phyloP scores from a whole-genome alignment of 805 yeast genomes.

The Wickerhamiella sergipiensis region DNA sequence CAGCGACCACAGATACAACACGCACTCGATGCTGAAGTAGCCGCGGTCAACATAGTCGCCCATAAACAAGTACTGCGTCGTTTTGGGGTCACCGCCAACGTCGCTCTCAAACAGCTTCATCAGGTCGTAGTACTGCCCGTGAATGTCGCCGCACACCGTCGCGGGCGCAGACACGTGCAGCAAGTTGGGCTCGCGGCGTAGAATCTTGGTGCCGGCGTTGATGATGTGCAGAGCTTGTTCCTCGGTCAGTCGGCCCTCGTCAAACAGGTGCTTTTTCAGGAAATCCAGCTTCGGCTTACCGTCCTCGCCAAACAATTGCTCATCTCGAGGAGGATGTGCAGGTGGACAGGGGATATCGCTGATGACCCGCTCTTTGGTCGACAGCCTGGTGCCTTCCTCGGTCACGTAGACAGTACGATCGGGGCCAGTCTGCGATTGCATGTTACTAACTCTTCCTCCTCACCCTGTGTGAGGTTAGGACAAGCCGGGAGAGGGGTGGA shows the following conservation, averaged over 20 bases:
- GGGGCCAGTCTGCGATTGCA: background rate
- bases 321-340: constrained; percentile 47
- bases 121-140: constrained; percentile 86
- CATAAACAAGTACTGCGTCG: constrained; percentile 65
- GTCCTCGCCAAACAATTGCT: constrained; percentile 51
- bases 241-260: constrained; percentile 68
- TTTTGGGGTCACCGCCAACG: constrained; percentile 76
- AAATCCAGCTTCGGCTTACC: constrained; percentile 55
- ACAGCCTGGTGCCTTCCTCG: constrained; percentile 37
- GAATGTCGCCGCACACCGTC: constrained; percentile 94
- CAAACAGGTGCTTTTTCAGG: constrained; percentile 55
- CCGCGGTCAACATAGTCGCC: constrained; percentile 98
- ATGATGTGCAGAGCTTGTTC: constrained; percentile 60
- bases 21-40: constrained; percentile 63
- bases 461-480: too few relatives aligned
- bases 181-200: constrained; percentile 64
- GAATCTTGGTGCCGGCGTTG: constrained; percentile 44
- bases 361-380: constrained; percentile 47
- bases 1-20: constrained; percentile 58
- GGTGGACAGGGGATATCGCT: constrained; percentile 55
- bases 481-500: too few relatives aligned
- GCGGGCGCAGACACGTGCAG: constrained; percentile 81
- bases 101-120: constrained; percentile 63
- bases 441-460: background rate
- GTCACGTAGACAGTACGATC: constrained; percentile 12